A percentile compares a stretch with the other conserved stretches of the same genome.
phyloP scores from a whole-genome alignment of 148 eudicot genomes.

The Cornus kousa region DNA sequence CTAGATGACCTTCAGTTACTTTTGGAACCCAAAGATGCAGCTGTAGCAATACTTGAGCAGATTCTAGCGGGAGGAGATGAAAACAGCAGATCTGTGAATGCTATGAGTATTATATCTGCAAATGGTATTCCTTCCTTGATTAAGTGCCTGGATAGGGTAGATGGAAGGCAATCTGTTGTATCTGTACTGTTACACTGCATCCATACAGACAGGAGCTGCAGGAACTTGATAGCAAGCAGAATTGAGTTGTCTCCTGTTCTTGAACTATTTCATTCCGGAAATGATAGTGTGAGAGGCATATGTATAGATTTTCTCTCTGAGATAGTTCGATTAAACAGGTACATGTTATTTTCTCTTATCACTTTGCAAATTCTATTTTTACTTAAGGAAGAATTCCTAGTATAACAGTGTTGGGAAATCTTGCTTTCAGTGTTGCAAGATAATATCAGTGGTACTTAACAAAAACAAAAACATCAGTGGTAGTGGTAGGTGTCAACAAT shows the following conservation, averaged over 20 bases:
- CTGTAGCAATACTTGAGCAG: conserved; percentile 43
- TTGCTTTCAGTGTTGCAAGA: not conserved
- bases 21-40: conserved; percentile 49
- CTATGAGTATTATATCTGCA: conserved; percentile 31
- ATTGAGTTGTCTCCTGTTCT: conserved; percentile 51
- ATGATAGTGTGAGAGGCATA: conserved; percentile 34
- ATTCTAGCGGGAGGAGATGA: conserved; percentile 47
- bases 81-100: conserved; percentile 26
- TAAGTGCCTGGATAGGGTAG: conserved; percentile 30
- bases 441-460: not conserved
- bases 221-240: conserved; percentile 44
- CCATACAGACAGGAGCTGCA: conserved; percentile 38
- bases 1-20: conserved; percentile 24
- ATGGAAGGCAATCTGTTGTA: conserved; percentile 33
- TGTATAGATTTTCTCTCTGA: conserved; percentile 53
- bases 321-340: conserved; percentile 53
- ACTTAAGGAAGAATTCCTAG: not conserved
- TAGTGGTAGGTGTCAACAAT: not conserved
- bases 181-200: conserved; percentile 44
- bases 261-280: conserved; percentile 55
- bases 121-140: conserved; percentile 41
- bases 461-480: not conserved
- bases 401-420: not conserved
- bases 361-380: not conserved
- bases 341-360: not conserved